phyloP scores from a whole-genome alignment of 768 basidiomycete genomes.

The Macrolepiota albuminosa region DNA sequence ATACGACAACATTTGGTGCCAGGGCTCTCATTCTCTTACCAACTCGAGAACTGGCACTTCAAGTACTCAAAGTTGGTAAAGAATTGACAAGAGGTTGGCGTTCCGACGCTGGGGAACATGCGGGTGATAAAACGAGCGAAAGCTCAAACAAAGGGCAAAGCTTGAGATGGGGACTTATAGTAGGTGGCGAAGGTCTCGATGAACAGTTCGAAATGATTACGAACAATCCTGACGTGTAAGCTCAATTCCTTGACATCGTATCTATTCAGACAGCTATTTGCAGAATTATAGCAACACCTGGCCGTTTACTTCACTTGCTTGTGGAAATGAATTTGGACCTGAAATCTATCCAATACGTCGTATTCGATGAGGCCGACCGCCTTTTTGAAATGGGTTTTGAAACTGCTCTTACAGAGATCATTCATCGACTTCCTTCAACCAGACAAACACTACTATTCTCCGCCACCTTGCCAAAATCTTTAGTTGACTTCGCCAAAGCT shows the following conservation, averaged over 20 bases:
- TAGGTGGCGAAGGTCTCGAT: conserved; percentile 93
- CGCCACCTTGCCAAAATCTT: conserved; percentile 90
- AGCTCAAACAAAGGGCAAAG: conserved; percentile 52
- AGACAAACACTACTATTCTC: conserved; percentile 96
- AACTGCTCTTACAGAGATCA: conserved; percentile 84
- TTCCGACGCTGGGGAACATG: conserved; percentile 56
- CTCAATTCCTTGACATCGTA: conserved; percentile 17
- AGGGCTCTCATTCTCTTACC: conserved; percentile 88
- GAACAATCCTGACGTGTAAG: conserved; percentile 92
- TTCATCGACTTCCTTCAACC: conserved; percentile 78
- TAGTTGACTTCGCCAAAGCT: conserved; percentile 98
- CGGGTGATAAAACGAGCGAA: conserved; percentile 66
- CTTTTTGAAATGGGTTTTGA: conserved; percentile 99
- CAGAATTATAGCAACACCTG: conserved; percentile 97
- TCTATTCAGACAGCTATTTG: conserved; percentile 10
- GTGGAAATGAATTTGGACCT: conserved; percentile 97
- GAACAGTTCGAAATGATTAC: conserved; percentile 96
- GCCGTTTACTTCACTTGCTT: conserved; percentile 91
- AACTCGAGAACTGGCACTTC: conserved; percentile 89
- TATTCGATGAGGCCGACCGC: conserved; percentile 98
- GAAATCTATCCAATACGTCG: conserved; percentile 80
- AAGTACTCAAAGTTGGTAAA: conserved; percentile 92
- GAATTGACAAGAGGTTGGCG: conserved; percentile 85
- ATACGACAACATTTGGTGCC: conserved; percentile 76
- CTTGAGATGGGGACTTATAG: conserved; percentile 89